Evolutionary conservation across 2,329 filamentous ascomycete species (phyloP), one percentile per base, ranked within the genome.

Genomic region (Fusarium musae): DNA sequence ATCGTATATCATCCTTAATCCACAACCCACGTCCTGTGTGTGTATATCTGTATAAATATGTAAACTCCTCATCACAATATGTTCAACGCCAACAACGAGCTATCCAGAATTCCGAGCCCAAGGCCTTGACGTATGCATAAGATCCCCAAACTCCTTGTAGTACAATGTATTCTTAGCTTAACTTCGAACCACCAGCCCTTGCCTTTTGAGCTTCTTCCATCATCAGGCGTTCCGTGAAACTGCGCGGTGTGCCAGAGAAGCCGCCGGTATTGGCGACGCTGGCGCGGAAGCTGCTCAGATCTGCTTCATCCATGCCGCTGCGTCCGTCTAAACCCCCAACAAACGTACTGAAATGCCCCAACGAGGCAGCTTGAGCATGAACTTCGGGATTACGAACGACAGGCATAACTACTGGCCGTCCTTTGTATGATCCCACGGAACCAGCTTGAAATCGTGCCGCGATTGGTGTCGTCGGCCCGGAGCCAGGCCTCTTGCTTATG

Each of bases 401-500:
- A 5, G 86, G 84, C 81, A 89, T 87, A 40, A 84, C 82, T 53
- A 90, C 85, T 19, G 87, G 83, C 26, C 83, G 83, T 47, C 87
- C 87, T 74, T 85, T 87, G 73, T 88, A 89, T n/a, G 87, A 89
- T 6, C 87, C 87, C 19, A 87, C 78, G 11, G 85, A 86, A 23
- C 83, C 83, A 28, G 82, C 78, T 47, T 82, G 78, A 59, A 82
- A 82, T 50, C 80, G 82, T 53, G 82, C 74, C 9, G 74, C 74
- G 6, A 82, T 78, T 16, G 81, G 78, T n/a, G 79, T 78, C 54
- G 81, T 75, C 46, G 76, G 79, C 32, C 69, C 79, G 42, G 69
- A 59, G 30, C 71, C 64, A 44, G 76, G 66, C 32, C 77, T 76
- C 61, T 79, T 81, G 52, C 78, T 68, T 40, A 86, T 84, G 19